These are phyloP conservation scores for Lotus japonicus DNA, from an alignment of 306 rosid genomes.

Conservation along the genomic window DNA sequence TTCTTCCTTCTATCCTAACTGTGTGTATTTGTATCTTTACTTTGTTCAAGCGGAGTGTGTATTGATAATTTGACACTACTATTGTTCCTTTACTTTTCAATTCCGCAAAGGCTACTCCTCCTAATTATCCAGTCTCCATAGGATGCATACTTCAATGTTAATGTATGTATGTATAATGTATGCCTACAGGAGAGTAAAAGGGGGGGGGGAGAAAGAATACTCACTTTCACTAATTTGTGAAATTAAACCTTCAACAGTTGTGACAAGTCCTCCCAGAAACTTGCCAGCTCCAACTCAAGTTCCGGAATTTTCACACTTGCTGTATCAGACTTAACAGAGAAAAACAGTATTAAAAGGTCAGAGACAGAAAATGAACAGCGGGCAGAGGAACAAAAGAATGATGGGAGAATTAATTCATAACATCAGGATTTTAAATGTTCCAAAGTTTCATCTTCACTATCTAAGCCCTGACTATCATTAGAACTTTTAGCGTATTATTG, in stretches of 20 bases:
- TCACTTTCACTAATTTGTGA: conserved; percentile 40
- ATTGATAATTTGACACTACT: background rate
- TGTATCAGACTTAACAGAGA: conserved; percentile 35
- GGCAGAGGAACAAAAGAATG: background rate
- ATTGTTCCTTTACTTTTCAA: conserved; percentile 4
- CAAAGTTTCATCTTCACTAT: background rate
- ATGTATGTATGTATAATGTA: background rate
- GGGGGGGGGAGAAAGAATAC: conserved; percentile 7
- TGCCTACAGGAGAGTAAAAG: background rate
- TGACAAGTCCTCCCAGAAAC: conserved; percentile 41
- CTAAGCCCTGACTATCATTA: background rate
- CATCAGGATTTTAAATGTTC: background rate
- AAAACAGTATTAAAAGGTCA: background rate
- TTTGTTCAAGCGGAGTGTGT: background rate
- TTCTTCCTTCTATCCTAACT: too few relatives aligned
- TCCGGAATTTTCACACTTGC: conserved; percentile 44
- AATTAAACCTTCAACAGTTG: conserved; percentile 83
- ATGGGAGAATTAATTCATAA: background rate
- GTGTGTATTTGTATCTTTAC: background rate
- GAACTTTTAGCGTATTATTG: background rate
- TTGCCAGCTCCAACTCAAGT: conserved; percentile 80
- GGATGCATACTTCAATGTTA: background rate
- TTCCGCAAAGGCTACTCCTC: background rate
- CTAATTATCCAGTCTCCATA: background rate
- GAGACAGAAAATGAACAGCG: background rate